Base-by-base conservation (phyloP, 176 grass and related monocot genomes). In the Sorghum bicolor region DNA sequence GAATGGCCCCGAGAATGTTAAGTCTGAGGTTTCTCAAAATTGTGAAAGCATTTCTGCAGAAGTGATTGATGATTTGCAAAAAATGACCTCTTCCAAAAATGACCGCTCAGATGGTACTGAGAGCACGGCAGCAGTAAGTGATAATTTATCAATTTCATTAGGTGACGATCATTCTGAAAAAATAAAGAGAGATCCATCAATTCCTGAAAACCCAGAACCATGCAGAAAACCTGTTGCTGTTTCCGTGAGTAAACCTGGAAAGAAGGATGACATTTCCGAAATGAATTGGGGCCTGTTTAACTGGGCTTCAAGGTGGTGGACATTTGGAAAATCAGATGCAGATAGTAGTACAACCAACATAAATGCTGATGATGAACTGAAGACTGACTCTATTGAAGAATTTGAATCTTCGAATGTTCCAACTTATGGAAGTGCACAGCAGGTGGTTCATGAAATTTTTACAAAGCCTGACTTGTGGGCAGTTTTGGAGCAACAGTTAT, bases 381-480 rank as follows among this genome's bases (percentile, higher is more conserved):
- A 15, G 38, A 76, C 29, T 63, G 69, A 80, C 38, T 75, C 75
- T 69, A n/a, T 47, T 71, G 80, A 68, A 74, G 69, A 74, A 65
- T 71, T 40, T 16, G 32, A 81, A 81, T 68, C 76, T 81, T 79
- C 70, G 55, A 89, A 76, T 37, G 19, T 72, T 84, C 84, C 87
- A 71, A 67, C 57, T 66, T 58, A 16, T 89, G 91, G 29, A 84
- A 87, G 58, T 82, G 77, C 24, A 11, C 62, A 76, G 38, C 82
- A 79, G 29, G 63, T 70, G 47, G 75, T 55, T 75, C 78, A 86
- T 86, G 88, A 88, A 71, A 61, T 90, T 78, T 90, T 90, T 78
- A 88, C 82, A 74, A 94, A 92, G 83, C 60, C 72, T 55, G 76
- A 86, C 72, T 88, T 90, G 60, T 94, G 90, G 93, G 75, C 83